These are phyloP conservation scores for Acacia melanoxylon DNA, from an alignment of 306 rosid species.

Conservation along the genomic window DNA sequence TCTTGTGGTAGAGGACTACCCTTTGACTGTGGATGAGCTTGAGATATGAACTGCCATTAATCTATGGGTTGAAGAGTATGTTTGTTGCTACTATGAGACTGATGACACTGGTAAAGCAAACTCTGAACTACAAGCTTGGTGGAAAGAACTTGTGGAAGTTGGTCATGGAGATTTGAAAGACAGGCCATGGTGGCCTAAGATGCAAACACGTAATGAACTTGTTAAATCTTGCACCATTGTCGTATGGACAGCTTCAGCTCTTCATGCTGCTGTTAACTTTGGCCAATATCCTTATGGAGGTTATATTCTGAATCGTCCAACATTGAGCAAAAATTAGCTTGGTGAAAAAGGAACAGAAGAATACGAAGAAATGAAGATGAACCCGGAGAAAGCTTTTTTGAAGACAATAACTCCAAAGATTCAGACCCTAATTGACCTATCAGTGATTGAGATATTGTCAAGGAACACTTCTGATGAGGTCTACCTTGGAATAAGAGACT, in stretches of 20 bases:
- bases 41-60: conserved; percentile 69
- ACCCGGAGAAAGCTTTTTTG: too few species aligned
- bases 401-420: conserved; percentile 64
- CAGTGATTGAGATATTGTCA: conserved; percentile 70
- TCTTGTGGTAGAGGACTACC: conserved; percentile 63
- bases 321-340: conserved; percentile 52
- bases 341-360: conserved; percentile 57
- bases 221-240: conserved; percentile 45
- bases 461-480: conserved; percentile 67
- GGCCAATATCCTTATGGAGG: conserved; percentile 82
- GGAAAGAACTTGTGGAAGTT: conserved; percentile 60
- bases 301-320: conserved; percentile 65
- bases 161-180: conserved; percentile 70
- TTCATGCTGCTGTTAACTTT: conserved; percentile 72
- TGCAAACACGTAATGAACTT: conserved; percentile 47
- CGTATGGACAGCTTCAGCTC: conserved; percentile 76
- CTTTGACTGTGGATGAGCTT: conserved; percentile 63
- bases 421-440: conserved; percentile 56
- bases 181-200: conserved; percentile 66
- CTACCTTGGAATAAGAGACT: conserved; percentile 53
- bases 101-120: conserved; percentile 47
- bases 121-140: conserved; percentile 64
- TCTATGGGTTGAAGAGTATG: conserved; percentile 59
- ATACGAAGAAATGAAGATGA: conserved; percentile 61
- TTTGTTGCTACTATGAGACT: conserved; percentile 44